phyloP scores from a whole-genome alignment of 2,329 filamentous ascomycete species.

The Sarocladiaceae sp. region DNA sequence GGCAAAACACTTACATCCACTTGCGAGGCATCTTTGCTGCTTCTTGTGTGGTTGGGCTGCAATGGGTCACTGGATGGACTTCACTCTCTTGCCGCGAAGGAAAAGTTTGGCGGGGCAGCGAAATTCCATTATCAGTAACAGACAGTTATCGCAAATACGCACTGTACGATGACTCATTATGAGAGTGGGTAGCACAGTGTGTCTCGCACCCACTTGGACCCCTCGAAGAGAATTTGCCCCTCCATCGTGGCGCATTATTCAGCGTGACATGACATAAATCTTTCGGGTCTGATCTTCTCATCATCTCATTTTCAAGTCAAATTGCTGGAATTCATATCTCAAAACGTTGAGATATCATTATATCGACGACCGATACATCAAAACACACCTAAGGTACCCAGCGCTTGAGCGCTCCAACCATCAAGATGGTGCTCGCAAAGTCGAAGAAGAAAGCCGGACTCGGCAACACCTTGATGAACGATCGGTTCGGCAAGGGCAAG shows the following conservation, averaged over 20 bases:
- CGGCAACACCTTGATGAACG: conserved; percentile 97
- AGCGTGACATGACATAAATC: conserved; percentile 21
- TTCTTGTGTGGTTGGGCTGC: conserved; percentile 3
- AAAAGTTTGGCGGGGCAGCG: conserved; percentile 14
- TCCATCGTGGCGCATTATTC: conserved; percentile 39
- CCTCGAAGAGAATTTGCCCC: conserved; percentile 41
- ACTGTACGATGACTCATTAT: neutral
- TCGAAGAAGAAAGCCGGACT: conserved; percentile 93
- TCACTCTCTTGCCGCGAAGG: neutral
- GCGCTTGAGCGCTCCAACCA: conserved; percentile 1
- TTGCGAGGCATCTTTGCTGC: conserved; percentile 42
- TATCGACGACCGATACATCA: too few species aligned
- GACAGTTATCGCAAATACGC: neutral
- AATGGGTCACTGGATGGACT: neutral
- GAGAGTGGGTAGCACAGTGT: conserved; percentile 22
- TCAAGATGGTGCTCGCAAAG: conserved; percentile 53
- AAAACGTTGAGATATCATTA: too few species aligned
- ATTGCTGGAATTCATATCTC: too few species aligned
- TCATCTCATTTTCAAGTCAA: conserved; percentile 3
- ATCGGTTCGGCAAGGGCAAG: conserved; percentile 93
- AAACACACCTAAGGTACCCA: too few species aligned
- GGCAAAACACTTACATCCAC: conserved; percentile 51
- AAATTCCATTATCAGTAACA: conserved; percentile 13
- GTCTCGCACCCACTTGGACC: conserved; percentile 14
- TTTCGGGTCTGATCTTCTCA: neutral